These are phyloP conservation scores for Kurtzmaniella natalensis DNA, from an alignment of 1,139 yeast genomes.

Conservation along the genomic window DNA sequence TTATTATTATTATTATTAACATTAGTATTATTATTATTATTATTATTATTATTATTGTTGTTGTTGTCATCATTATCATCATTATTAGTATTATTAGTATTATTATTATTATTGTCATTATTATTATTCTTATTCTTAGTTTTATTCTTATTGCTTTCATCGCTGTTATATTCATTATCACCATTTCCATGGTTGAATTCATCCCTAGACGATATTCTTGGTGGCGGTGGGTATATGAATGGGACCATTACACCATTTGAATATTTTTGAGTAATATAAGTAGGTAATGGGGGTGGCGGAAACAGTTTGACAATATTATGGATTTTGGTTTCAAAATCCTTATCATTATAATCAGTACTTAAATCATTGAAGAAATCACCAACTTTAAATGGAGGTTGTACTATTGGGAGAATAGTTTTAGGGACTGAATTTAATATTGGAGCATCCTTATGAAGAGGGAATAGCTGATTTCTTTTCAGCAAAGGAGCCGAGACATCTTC, in stretches of 20 bases:
- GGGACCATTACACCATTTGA: slow-evolving; percentile 39
- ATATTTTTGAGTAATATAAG: slow-evolving; percentile 13
- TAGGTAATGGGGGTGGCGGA: slow-evolving; percentile 41
- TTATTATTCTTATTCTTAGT: not conserved
- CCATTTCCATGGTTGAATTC: too few species aligned
- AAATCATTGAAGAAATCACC: slow-evolving; percentile 37
- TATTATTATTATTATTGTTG: too few species aligned
- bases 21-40: too few species aligned
- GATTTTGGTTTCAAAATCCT: slow-evolving; percentile 17
- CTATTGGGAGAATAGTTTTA: slow-evolving; percentile 32
- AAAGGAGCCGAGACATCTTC: not conserved
- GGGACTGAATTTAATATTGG: slow-evolving; percentile 31
- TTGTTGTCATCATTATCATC: too few species aligned
- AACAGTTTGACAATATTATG: slow-evolving; percentile 24
- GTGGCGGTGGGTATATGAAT: slow-evolving; percentile 44
- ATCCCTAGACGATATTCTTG: slow-evolving; percentile 23
- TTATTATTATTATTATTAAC: not conserved
- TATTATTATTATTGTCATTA: slow-evolving; percentile 5
- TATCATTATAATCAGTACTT: slow-evolving; percentile 15
- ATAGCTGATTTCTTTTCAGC: not conserved
- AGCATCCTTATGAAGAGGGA: slow-evolving; percentile 6
- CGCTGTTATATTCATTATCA: too few species aligned
- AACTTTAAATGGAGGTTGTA: slow-evolving; percentile 26
- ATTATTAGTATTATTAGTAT: too few species aligned
- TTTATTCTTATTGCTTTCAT: too few species aligned